Conservation (phyloP, 2,329 filamentous ascomycete species). For the Diaporthe sp. region DNA sequence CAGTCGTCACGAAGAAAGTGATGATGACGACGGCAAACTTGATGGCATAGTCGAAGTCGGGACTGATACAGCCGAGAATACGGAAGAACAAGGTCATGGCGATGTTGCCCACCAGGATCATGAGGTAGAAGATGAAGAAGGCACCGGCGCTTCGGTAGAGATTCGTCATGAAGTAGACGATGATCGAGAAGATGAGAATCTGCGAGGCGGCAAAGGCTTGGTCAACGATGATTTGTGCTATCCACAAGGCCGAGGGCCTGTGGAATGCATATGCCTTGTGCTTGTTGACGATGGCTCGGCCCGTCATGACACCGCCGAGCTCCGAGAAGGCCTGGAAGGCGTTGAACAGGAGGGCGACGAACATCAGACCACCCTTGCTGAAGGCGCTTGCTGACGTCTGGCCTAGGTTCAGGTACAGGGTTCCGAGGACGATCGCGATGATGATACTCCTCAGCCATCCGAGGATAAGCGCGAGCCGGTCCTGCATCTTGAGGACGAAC, state of each 20-base stretch:
- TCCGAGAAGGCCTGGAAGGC: slow-evolving; percentile 89
- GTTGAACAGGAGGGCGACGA: slow-evolving; percentile 84
- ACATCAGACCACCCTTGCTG: slow-evolving; percentile 83
- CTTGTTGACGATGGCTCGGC: slow-evolving; percentile 82
- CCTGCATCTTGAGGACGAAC: slow-evolving; percentile 87
- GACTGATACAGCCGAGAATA: slow-evolving; percentile 78
- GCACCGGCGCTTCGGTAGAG: slow-evolving; percentile 76
- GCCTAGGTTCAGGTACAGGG: slow-evolving; percentile 79
- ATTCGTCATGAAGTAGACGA: slow-evolving; percentile 83
- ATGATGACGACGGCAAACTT: slow-evolving; percentile 84
- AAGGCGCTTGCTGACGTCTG: slow-evolving; percentile 77
- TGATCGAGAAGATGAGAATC: slow-evolving; percentile 78
- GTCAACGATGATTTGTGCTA: slow-evolving; percentile 85
- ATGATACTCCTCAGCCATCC: slow-evolving; percentile 76
- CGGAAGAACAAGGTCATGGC: slow-evolving; percentile 83
- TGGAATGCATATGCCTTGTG: slow-evolving; percentile 87
- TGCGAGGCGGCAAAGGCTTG: slow-evolving; percentile 76
- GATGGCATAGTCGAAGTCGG: slow-evolving; percentile 87
- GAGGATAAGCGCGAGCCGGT: slow-evolving; percentile 80
- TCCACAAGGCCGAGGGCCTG: slow-evolving; percentile 83
- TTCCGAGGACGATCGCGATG: slow-evolving; percentile 82
- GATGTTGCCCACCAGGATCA: slow-evolving; percentile 76
- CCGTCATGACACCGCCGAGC: slow-evolving; percentile 79
- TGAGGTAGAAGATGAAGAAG: slow-evolving; percentile 81
- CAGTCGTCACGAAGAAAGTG: slow-evolving; percentile 83